These are phyloP conservation scores for Diatrype stigma DNA, from an alignment of 2,329 filamentous ascomycete species.

Conservation along the genomic window DNA sequence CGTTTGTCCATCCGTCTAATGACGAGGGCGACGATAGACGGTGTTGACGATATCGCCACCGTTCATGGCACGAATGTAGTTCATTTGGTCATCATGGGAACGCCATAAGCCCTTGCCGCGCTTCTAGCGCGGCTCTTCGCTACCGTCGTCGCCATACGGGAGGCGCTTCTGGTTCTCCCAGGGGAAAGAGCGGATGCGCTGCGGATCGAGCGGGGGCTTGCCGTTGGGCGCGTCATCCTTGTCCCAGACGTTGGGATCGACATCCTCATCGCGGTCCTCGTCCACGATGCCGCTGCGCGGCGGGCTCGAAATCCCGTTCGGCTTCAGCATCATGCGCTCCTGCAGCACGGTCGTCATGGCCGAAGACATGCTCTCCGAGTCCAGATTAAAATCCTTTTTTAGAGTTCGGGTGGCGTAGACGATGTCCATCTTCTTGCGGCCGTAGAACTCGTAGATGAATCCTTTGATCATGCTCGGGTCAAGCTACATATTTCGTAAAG, in stretches of 20 bases:
- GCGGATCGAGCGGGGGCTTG: constrained; percentile 14
- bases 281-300: constrained; percentile 24
- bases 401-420: constrained; percentile 36
- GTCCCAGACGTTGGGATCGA: constrained; percentile 11
- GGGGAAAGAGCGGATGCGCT: constrained; percentile 14
- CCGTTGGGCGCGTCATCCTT: constrained; percentile 21
- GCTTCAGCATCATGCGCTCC: constrained; percentile 19
- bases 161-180: constrained; percentile 11
- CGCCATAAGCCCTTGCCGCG: too few relatives aligned
- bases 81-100: too few relatives aligned
- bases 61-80: too few relatives aligned
- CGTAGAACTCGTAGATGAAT: constrained; percentile 43
- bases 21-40: neutral
- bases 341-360: constrained; percentile 23
- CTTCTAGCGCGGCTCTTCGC: constrained; percentile 12
- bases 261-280: constrained; percentile 16
- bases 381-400: constrained; percentile 39
- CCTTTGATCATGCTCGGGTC: constrained; percentile 49
- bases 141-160: constrained; percentile 22
- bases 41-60: too few relatives aligned
- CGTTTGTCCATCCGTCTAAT: too few relatives aligned
- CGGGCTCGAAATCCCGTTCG: constrained; percentile 6
- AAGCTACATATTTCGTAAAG: constrained; percentile 21
- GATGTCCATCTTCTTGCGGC: constrained; percentile 41
- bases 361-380: constrained; percentile 23